phyloP scores from a whole-genome alignment of 2,329 filamentous ascomycete species.

The Hypoxylon sp. region DNA sequence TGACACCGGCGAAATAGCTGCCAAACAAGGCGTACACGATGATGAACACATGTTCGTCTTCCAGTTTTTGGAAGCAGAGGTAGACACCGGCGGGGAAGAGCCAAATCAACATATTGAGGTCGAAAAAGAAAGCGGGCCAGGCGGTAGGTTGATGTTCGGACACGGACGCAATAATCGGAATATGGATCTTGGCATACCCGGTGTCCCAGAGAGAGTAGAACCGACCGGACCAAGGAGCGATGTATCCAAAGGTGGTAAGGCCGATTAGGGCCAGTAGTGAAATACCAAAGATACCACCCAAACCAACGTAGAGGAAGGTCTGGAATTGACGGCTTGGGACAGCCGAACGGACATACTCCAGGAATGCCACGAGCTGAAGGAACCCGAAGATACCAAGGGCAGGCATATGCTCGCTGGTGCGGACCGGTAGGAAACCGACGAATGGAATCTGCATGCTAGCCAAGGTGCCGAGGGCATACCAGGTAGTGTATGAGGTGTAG shows the following conservation, averaged over 20 bases:
- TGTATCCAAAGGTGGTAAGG: constrained; percentile 90
- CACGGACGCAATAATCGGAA: constrained; percentile 99
- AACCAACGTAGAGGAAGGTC: constrained; percentile 83
- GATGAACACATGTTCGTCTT: constrained; percentile 97
- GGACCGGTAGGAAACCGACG: constrained; percentile 95
- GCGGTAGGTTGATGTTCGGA: constrained; percentile 99
- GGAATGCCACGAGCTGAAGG: constrained; percentile 91
- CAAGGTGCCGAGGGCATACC: constrained; percentile 96
- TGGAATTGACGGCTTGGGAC: constrained; percentile 95
- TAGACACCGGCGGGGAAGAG: constrained; percentile 98
- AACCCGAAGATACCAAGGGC: constrained; percentile 96
- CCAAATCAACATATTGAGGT: constrained; percentile 98
- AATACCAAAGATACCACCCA: constrained; percentile 81
- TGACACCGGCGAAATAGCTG: constrained; percentile 98
- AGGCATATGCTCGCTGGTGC: constrained; percentile 98
- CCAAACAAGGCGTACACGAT: constrained; percentile 97
- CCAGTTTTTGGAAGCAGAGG: constrained; percentile 94
- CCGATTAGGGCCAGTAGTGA: constrained; percentile 82
- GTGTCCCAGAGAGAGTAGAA: constrained; percentile 99
- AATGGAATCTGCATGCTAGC: constrained; percentile 99
- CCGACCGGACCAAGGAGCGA: constrained; percentile 97
- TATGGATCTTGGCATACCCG: constrained; percentile 98
- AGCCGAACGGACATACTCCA: constrained; percentile 90
- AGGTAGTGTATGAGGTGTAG: constrained; percentile 97
- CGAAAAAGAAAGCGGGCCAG: constrained; percentile 99